These are phyloP conservation scores for Orbilia quercus DNA, from an alignment of 2,329 filamentous ascomycete species.

Conservation along the genomic window DNA sequence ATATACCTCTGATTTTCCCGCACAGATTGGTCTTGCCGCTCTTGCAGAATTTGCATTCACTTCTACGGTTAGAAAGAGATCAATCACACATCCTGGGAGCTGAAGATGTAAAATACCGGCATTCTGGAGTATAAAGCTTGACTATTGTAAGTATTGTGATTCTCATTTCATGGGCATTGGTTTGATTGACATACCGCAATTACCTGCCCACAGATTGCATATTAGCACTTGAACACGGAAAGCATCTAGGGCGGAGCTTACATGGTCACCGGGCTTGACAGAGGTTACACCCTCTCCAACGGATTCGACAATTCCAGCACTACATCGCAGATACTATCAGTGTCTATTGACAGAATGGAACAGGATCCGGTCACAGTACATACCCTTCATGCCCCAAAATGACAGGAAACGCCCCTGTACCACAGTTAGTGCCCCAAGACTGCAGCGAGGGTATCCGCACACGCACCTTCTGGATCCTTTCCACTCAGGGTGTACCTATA, in stretches of 20 bases:
- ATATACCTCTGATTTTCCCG: conserved; percentile 83
- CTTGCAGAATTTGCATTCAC: conserved; percentile 99
- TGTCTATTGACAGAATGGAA: background rate
- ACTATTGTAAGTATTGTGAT: conserved; percentile 3
- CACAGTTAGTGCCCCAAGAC: background rate
- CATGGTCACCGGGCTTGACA: conserved; percentile 92
- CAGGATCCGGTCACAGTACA: background rate
- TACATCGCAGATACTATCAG: background rate
- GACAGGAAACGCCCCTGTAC: conserved; percentile 71
- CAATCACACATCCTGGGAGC: background rate
- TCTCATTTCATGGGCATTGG: background rate
- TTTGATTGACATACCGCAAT: conserved; percentile 39
- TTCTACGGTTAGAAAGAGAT: conserved; percentile 67
- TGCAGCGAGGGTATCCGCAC: background rate
- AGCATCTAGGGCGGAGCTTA: conserved; percentile 63
- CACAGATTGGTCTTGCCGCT: conserved; percentile 96
- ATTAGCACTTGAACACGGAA: background rate
- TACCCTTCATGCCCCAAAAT: conserved; percentile 83
- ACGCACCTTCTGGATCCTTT: conserved; percentile 92
- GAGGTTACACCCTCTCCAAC: conserved; percentile 94
- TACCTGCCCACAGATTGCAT: conserved; percentile 14
- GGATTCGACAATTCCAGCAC: conserved; percentile 90
- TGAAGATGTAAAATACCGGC: conserved; percentile 1
- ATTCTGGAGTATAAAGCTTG: conserved; percentile 52
- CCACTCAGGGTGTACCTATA: conserved; percentile 94